A percentile compares a stretch with the other conserved stretches of the same genome.
Conservation (phyloP, 1,284 basidiomycete species). For the Tremellales sp. region DNA sequence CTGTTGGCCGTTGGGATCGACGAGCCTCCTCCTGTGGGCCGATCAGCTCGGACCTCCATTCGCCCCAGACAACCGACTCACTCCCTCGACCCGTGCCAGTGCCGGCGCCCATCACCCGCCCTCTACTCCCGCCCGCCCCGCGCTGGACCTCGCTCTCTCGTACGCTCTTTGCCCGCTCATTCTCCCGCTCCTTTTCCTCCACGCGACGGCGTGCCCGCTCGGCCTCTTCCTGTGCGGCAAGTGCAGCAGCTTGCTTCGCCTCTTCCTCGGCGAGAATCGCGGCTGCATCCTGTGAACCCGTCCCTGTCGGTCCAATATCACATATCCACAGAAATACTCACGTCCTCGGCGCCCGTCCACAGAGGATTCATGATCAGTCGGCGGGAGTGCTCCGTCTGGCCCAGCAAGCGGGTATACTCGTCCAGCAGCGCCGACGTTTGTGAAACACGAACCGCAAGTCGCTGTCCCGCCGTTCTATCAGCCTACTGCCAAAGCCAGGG, state of each 20-base stretch:
- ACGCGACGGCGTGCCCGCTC: constrained; percentile 7
- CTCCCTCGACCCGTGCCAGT: background rate
- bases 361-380: constrained; percentile 35
- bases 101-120: constrained; percentile 2
- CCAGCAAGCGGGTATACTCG: constrained; percentile 42
- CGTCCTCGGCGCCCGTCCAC: constrained; percentile 44
- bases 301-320: background rate
- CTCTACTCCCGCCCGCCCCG: constrained; percentile 1
- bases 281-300: constrained; percentile 29
- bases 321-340: constrained; percentile 19
- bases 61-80: background rate
- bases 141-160: constrained; percentile 12
- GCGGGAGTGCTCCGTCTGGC: constrained; percentile 46
- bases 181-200: constrained; percentile 8
- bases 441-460: constrained; percentile 39
- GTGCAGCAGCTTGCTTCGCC: constrained; percentile 13
- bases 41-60: constrained; percentile 1
- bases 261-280: constrained; percentile 29
- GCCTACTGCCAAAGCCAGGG: background rate
- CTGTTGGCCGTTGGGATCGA: background rate
- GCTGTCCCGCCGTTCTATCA: constrained; percentile 20
- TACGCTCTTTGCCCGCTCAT: constrained; percentile 5
- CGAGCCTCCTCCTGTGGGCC: no score
- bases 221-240: constrained; percentile 20
- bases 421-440: constrained; percentile 43